A percentile compares a stretch with the other conserved stretches of the same genome.
These are phyloP conservation scores for Phanerodontia chrysosporium DNA, from an alignment of 768 basidiomycete genomes.

Conservation along the genomic window DNA sequence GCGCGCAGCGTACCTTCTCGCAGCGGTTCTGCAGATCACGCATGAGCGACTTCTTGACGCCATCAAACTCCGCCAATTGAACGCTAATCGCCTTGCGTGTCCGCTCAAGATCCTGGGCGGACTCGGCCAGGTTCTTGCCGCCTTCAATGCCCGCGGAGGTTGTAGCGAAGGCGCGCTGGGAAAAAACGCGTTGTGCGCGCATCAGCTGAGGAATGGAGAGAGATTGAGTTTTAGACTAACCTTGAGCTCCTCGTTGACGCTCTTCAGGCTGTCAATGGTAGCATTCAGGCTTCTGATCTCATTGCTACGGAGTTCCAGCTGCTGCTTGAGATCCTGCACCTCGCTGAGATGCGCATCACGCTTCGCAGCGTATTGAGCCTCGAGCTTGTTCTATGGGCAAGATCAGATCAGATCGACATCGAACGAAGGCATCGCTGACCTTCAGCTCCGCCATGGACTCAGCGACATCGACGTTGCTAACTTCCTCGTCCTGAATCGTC, in stretches of 20 bases:
- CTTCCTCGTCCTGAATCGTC: conserved; percentile 85
- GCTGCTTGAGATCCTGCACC: conserved; percentile 81
- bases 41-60: conserved; percentile 98
- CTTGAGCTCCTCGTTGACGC: conserved; percentile 97
- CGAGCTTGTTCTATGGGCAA: conserved; percentile 74
- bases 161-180: conserved; percentile 93
- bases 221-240: conserved; percentile 38
- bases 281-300: conserved; percentile 83
- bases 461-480: conserved; percentile 74
- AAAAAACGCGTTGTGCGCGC: conserved; percentile 6
- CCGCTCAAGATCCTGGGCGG: conserved; percentile 94
- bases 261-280: conserved; percentile 88
- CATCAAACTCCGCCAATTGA: conserved; percentile 98
- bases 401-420: conserved; percentile 12
- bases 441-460: conserved; percentile 90
- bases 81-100: conserved; percentile 95
- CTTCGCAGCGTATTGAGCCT: conserved; percentile 89
- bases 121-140: conserved; percentile 94
- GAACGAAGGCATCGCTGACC: conserved; percentile 39
- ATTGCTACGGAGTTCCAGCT: conserved; percentile 77
- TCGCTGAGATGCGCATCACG: conserved; percentile 87
- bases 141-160: conserved; percentile 97
- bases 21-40: conserved; percentile 98
- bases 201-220: conserved; percentile 5
- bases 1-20: conserved; percentile 69